A percentile compares a stretch with the other conserved stretches of the same genome.
phyloP scores from a whole-genome alignment of 1,284 basidiomycete species.

The Ustilago trichophora region DNA sequence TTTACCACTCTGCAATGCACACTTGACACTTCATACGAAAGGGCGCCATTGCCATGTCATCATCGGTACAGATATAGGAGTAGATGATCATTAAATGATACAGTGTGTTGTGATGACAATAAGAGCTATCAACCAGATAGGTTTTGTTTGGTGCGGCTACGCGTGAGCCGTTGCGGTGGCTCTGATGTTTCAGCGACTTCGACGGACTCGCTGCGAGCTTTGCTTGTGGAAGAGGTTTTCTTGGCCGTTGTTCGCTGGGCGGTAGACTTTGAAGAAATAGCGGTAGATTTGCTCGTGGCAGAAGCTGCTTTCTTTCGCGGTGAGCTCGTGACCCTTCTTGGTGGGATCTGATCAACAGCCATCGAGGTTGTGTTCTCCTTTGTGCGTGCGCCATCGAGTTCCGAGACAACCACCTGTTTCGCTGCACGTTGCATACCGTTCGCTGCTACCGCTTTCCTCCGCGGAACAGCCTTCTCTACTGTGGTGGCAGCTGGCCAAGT shows the following conservation, averaged over 20 bases:
- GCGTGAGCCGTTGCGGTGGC: constrained; percentile 24
- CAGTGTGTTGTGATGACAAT: too few relatives aligned
- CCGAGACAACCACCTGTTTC: background rate
- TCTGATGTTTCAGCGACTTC: constrained; percentile 8
- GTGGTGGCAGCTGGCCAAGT: background rate
- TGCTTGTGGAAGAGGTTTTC: constrained; percentile 4
- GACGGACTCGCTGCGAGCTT: constrained; percentile 7
- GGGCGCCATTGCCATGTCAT: too few relatives aligned
- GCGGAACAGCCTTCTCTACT: background rate
- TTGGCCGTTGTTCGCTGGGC: constrained; percentile 4
- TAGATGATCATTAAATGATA: background rate
- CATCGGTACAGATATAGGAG: too few relatives aligned
- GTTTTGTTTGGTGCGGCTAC: constrained; percentile 38
- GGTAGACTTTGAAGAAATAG: background rate
- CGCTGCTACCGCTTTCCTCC: constrained; percentile 1
- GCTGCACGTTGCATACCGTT: background rate
- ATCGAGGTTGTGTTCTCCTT: background rate
- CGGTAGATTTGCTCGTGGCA: background rate
- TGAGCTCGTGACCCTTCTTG: constrained; percentile 3
- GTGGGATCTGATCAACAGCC: background rate
- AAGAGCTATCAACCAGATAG: constrained; percentile 18
- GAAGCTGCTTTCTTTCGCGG: constrained; percentile 6
- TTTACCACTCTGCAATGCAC: too few relatives aligned
- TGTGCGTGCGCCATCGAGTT: background rate
- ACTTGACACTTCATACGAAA: too few relatives aligned